A percentile compares a stretch with the other conserved stretches of the same genome.
Conservation (phyloP, 306 rosid genomes). For the Erythrophleum fordii region DNA sequence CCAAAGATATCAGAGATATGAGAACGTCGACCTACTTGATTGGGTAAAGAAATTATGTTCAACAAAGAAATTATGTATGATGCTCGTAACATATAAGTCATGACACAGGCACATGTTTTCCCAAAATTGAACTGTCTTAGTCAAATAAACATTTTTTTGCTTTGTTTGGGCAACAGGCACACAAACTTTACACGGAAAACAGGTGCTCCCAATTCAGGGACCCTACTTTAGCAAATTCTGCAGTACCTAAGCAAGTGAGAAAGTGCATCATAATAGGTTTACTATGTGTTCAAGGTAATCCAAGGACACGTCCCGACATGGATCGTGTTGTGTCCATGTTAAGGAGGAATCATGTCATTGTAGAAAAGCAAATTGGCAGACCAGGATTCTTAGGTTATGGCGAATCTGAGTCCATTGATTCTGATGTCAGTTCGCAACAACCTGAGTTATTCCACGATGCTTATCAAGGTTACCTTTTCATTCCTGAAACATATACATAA, state of each 20-base stretch:
- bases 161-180: neutral
- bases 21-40: neutral
- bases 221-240: neutral
- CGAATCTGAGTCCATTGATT: neutral
- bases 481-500: neutral
- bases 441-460: neutral
- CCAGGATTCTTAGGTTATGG: neutral
- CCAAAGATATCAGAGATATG: neutral
- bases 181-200: neutral
- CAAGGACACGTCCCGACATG: neutral
- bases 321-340: neutral
- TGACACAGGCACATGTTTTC: neutral
- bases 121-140: neutral
- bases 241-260: neutral
- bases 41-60: neutral
- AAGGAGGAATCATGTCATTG: neutral
- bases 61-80: no score
- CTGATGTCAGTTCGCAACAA: neutral
- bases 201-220: neutral
- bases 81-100: no score
- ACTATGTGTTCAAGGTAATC: neutral
- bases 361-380: neutral
- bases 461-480: neutral
- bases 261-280: neutral
- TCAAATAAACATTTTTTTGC: no score